A percentile compares a stretch with the other conserved stretches of the same genome.
phyloP scores from a whole-genome alignment of 768 basidiomycete genomes.

The Hygrophoropsis aurantiaca region DNA sequence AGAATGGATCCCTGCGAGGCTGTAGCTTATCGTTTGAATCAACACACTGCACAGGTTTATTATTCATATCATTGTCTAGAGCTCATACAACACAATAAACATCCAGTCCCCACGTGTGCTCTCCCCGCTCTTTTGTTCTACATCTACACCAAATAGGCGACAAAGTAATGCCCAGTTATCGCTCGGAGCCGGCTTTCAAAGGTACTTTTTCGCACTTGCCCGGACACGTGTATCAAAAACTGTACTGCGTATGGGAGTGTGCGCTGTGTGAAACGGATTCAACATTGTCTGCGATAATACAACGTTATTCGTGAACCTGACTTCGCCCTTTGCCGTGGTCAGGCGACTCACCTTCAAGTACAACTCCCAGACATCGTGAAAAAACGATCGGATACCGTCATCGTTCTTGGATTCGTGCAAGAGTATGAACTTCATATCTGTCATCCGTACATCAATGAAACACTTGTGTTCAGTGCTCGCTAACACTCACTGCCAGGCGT shows the following conservation, averaged over 20 bases:
- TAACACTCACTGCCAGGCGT: slow-evolving; percentile 84
- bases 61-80: not conserved
- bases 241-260: slow-evolving; percentile 74
- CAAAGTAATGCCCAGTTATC: not conserved
- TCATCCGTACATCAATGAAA: slow-evolving; percentile 14
- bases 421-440: slow-evolving; percentile 94
- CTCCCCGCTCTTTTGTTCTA: not conserved
- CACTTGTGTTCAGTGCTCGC: not conserved
- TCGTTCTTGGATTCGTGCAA: slow-evolving; percentile 96
- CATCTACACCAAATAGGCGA: slow-evolving; percentile 7
- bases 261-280: slow-evolving; percentile 96
- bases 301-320: not conserved
- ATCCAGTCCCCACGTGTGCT: not conserved
- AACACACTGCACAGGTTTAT: not conserved
- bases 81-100: not conserved
- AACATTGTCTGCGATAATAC: slow-evolving; percentile 61
- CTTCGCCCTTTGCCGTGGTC: not conserved
- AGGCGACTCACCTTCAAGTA: slow-evolving; percentile 81
- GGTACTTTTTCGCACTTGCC: slow-evolving; percentile 81
- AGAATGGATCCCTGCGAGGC: no score
- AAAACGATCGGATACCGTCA: slow-evolving; percentile 91
- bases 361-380: slow-evolving; percentile 94
- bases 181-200: slow-evolving; percentile 43
- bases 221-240: slow-evolving; percentile 85
- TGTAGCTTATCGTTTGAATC: not conserved